Evolutionary conservation across 2,329 filamentous ascomycete genomes (phyloP), one percentile per base, ranked within the genome.

Genomic region (Aschersonia sp.): DNA sequence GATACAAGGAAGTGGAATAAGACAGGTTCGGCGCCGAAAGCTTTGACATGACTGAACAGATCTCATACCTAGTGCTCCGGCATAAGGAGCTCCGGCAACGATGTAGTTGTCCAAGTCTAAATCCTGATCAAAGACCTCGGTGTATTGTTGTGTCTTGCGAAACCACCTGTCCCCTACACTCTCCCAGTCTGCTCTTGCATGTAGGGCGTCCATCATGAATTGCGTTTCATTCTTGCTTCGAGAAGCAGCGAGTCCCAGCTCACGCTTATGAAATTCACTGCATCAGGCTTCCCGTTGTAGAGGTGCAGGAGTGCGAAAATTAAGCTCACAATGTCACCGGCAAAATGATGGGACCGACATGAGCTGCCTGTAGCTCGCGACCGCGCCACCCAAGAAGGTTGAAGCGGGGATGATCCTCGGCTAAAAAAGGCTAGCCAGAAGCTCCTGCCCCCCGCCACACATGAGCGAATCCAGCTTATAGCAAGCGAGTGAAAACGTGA

Each of bases 61-160:
- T 40, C 12, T 57, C 73, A 64, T 79, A 95, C 89, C 89, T 71
- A 97, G 74, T 61, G 92, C 89, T 59, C 92, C 92, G 58, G 85
- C 88, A 65, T 92, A 95, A 30, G 88, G 88, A 62, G 92, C 94
- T 60, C 89, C 92, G 49, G 83, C 82, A 59, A 95, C 82, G 58
- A 90, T 76, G 69, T 94, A 94, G 70, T 92, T 94, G 71, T 95
- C 89, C 55, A 98, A 77, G 68, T 98, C 89, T 52, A 95, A 73
- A 62, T 95, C 88, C 61, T 85, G 79, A 66, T 95, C 88, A 64
- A 97, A 98, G 54, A 97, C 78, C 54, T 82, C 84, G 51, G 88
- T 89, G 72, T 97, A 98, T 51, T 95, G 79, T 66, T 90, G 85
- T 49, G 86, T 82, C 71, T 94, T 95, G 64, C 90, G 86, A 70